Evolutionary conservation across 805 yeast species (phyloP), one percentile per base, ranked within the genome.

Genomic region (Candida hungchunana): DNA sequence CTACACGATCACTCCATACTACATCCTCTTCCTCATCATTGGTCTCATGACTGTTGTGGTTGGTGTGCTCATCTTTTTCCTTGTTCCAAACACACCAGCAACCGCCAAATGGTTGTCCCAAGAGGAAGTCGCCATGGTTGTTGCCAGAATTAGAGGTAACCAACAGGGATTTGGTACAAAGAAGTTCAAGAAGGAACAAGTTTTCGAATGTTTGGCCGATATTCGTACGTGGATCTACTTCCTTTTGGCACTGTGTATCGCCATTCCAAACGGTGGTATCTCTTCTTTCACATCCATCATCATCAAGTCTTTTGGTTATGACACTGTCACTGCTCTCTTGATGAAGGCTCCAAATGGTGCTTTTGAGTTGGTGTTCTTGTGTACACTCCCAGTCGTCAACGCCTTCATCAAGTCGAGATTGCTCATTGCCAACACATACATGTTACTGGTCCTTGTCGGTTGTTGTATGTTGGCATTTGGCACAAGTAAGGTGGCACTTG

Each of bases 41-140:
- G 87, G 87, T 5, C 50, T 63, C 12, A 60, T 76, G 38, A 75
- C 83, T 1, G 51, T 74, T 10, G 47, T 64, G 4, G 43, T 70
- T 14, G 79, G 78, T 9, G 30, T 68, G 12, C 27, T 65, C 2
- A 56, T 69, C 36, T 40, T 55, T 18, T 33, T 69, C 27, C 68
- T 67, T 40, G 42, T 77, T 19, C 81, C 81, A 14, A 69, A 70
- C 45, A 47, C 52, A 12, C 80, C 80, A 26, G 24, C 47, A 49
- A 39, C 51, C 18, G 67, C 72, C 5, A 62, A 64, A 62, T 59
- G 58, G 26, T 56, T 59, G 40, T 56, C 55, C 6, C 63, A 62
- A 18, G 60, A 55, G 23, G 77, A 73, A 45, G 67, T 60, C 38
- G 44, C 51, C 14, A 46, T 57, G 34, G 63, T 64, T 31, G 68